Evolutionary conservation across 2,329 filamentous ascomycete genomes (phyloP).

Genomic region (Dothideomycetes sp.): DNA sequence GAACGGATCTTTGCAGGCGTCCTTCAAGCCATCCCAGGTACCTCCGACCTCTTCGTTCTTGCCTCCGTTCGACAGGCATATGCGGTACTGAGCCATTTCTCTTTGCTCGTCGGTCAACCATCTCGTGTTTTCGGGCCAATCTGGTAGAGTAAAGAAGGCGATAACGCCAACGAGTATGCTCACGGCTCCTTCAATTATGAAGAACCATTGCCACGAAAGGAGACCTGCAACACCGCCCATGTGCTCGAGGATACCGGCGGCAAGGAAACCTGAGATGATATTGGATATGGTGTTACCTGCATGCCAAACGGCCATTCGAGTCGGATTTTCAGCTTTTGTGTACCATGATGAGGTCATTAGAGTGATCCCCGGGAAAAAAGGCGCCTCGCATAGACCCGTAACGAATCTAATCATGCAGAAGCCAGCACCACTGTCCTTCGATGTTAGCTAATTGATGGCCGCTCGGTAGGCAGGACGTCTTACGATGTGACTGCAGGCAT

Average conservation of each 20-base stretch:
- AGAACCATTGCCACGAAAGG: conserved; percentile 33
- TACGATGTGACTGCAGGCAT: conserved; percentile 34
- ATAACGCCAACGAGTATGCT: conserved; percentile 21
- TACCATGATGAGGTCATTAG: conserved; percentile 40
- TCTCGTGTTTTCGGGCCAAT: conserved; percentile 44
- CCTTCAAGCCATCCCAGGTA: conserved; percentile 30
- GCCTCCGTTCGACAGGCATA: conserved; percentile 24
- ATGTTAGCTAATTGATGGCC: too few species aligned
- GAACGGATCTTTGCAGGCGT: conserved; percentile 29
- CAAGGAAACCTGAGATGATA: conserved; percentile 5
- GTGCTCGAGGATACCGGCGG: neutral
- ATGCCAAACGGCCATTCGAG: conserved; percentile 37
- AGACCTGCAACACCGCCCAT: conserved; percentile 31
- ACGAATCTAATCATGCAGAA: conserved; percentile 32
- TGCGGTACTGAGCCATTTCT: conserved; percentile 36
- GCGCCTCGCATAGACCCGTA: conserved; percentile 36
- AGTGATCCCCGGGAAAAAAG: conserved; percentile 31
- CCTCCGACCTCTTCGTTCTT: conserved; percentile 34
- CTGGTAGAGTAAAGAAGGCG: conserved; percentile 16
- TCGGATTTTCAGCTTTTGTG: conserved; percentile 35
- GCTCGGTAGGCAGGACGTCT: neutral
- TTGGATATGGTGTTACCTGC: conserved; percentile 1
- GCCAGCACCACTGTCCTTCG: conserved; percentile 19
- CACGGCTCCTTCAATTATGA: conserved; percentile 33
- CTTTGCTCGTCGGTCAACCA: conserved; percentile 47